Conservation (phyloP, 495 filamentous ascomycete genomes). For the Mytilinidion resinicola region DNA sequence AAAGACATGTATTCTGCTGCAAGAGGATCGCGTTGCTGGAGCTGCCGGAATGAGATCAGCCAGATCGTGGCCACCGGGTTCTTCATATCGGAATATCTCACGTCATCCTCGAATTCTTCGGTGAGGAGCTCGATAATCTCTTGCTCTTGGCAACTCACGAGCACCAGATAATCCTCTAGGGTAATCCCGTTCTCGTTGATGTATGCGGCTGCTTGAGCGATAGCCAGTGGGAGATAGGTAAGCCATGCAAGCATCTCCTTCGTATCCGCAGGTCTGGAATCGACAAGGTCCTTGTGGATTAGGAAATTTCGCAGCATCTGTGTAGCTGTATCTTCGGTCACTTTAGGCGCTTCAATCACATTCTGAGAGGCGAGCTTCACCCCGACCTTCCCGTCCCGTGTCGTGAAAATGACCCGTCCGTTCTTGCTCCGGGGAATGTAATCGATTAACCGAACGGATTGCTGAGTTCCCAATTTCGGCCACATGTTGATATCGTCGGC, state of each 20-base stretch:
- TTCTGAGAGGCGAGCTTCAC: not conserved
- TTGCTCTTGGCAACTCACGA: conserved; percentile 40
- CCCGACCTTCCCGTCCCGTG: not conserved
- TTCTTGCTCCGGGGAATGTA: not conserved
- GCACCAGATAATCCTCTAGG: conserved; percentile 36
- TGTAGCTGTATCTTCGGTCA: conserved; percentile 4
- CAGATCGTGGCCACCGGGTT: too few relatives aligned
- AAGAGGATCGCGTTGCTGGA: conserved; percentile 27
- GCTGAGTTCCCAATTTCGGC: not conserved
- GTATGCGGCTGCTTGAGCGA: conserved; percentile 10
- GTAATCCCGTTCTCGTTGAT: conserved; percentile 1
- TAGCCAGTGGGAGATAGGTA: conserved; percentile 5
- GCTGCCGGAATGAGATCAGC: conserved; percentile 48
- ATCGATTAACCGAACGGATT: not conserved
- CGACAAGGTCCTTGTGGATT: not conserved
- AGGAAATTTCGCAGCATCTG: not conserved
- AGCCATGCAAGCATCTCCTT: not conserved
- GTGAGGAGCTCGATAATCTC: conserved; percentile 41
- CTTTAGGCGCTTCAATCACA: conserved; percentile 1
- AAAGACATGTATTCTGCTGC: conserved; percentile 39
- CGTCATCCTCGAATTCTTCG: conserved; percentile 44
- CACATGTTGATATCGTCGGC: conserved; percentile 22
- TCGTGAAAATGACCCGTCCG: conserved; percentile 6
- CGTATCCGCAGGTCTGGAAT: not conserved
- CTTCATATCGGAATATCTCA: conserved; percentile 38